Percentiles rank a stretch among this genome's conserved stretches.
phyloP scores from a whole-genome alignment of 2,329 filamentous ascomycete genomes.

The Claviceps arundinis region DNA sequence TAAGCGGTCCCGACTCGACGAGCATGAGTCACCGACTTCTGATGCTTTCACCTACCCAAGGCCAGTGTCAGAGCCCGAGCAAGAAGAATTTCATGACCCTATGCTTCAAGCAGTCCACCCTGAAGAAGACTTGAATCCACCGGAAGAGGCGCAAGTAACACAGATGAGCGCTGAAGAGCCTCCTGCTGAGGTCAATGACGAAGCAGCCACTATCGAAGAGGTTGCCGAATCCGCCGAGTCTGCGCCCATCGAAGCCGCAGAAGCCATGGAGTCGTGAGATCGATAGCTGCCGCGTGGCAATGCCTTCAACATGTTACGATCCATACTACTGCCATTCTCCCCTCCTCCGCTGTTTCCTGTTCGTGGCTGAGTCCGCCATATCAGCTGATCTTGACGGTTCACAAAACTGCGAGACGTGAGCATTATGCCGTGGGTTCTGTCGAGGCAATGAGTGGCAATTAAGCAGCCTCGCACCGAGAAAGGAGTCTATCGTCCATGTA shows the following conservation, averaged over 20 bases:
- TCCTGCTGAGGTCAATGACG: neutral
- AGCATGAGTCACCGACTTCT: neutral
- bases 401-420: neutral
- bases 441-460: neutral
- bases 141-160: neutral
- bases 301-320: neutral
- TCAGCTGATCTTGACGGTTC: neutral
- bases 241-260: neutral
- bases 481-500: too few relatives aligned
- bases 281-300: neutral
- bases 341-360: neutral
- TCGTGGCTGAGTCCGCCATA: neutral
- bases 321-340: neutral
- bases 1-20: constrained; percentile 8
- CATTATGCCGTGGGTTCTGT: neutral
- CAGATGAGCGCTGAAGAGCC: neutral
- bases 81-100: constrained; percentile 2
- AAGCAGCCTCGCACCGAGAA: too few relatives aligned
- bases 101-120: neutral
- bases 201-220: neutral
- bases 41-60: neutral
- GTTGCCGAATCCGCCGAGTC: neutral
- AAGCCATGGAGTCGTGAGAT: neutral
- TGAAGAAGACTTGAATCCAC: neutral
- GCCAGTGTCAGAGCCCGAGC: neutral